Evolutionary conservation across 1,284 basidiomycete genomes (phyloP).

Genomic region (Spongispora temasekensis): DNA sequence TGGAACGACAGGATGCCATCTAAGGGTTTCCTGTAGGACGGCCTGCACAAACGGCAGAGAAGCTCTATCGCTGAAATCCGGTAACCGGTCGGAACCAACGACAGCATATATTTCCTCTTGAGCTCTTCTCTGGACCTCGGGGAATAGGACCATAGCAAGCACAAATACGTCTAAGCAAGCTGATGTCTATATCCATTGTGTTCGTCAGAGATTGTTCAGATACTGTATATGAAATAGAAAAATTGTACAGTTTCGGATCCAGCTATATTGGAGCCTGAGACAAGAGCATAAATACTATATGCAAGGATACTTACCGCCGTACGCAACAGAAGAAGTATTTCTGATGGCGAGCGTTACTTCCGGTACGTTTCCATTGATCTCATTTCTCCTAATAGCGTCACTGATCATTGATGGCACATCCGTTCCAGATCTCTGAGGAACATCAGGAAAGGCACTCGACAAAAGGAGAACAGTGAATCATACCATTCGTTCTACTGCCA

Average conservation of each 20-base stretch:
- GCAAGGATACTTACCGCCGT: conserved; percentile 22
- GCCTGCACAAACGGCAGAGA: conserved; percentile 51
- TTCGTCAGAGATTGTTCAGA: neutral
- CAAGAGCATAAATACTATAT: neutral
- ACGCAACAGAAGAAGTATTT: conserved; percentile 26
- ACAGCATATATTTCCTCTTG: conserved; percentile 48
- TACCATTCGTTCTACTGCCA: conserved; percentile 29
- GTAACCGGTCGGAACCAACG: conserved; percentile 40
- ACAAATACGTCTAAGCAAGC: conserved; percentile 48
- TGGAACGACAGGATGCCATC: conserved; percentile 51
- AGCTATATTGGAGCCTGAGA: conserved; percentile 15
- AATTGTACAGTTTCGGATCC: conserved; percentile 28
- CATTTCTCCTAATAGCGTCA: conserved; percentile 23
- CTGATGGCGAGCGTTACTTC: conserved; percentile 22
- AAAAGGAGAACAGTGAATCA: neutral
- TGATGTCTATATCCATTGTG: conserved; percentile 39
- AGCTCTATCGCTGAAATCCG: conserved; percentile 41
- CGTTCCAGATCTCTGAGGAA: conserved; percentile 13
- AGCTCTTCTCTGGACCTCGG: conserved; percentile 42
- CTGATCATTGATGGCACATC: conserved; percentile 22
- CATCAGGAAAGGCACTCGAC: neutral
- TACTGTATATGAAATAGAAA: neutral
- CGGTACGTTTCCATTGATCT: conserved; percentile 16
- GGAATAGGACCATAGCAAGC: conserved; percentile 53
- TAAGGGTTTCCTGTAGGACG: conserved; percentile 51